Evolutionary conservation across 2,329 filamentous ascomycete genomes (phyloP), one percentile per base, ranked within the genome.

Genomic region (Exophiala alcalophila): DNA sequence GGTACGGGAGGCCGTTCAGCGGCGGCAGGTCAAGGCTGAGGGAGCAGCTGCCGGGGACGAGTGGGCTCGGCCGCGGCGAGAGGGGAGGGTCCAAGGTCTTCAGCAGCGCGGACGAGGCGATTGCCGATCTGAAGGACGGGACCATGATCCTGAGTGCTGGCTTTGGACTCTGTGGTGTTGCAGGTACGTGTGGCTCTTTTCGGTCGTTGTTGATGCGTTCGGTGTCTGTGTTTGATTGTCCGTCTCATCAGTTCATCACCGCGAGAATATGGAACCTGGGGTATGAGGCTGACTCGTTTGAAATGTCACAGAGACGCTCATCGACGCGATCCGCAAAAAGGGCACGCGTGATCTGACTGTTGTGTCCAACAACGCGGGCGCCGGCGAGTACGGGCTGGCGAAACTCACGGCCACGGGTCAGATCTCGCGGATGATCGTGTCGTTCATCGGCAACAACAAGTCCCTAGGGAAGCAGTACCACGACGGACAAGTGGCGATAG

Each of bases 391-490:
- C 4, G 86, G 86, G 1, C 68, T 91, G 9, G 80, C 84, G 1
- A 75, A 79, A n/a, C 73, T 90, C 16, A 77, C 84, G 1, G 74
- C 80, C 42, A 77, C 78, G 0, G 84, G 84, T 9, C 84, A 88
- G 57, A 73, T 91, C 24, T 73, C 78, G 47, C 80, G 83, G 47
- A 77, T 90, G 62, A 80, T 89, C 49, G 72, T 86, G 15, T 87
- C 83, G 4, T 90, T 84, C 52, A 75, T 91, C 10, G 86, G 86
- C 6, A 80, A 83, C 52, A 91, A 90, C 65, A 90, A 94, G 73
- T 86, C 84, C 4, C 87, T 96, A 49, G 90, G 95, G 72, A 74
- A 76, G 62, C 92, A 91, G 82, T 96, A 95, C 64, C 73, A 95
- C 40, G 85, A 80, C 2, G 90, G 90, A 44, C 76, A 94, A 64